Conservation (phyloP, 257 asterid species). For the Dorcoceras hygrometricum region DNA sequence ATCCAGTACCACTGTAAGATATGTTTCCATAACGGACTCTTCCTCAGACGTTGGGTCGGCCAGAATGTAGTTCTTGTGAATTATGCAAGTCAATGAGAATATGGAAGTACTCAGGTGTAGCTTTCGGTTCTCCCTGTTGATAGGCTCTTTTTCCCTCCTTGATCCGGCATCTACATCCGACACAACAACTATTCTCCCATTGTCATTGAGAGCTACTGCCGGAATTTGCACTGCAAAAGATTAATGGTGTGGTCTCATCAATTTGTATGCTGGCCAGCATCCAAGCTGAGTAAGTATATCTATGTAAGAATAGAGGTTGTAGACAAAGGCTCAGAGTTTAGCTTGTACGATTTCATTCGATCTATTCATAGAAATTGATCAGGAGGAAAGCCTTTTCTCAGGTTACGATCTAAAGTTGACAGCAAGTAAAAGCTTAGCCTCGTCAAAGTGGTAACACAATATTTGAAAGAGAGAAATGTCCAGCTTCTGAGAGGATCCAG, state of each 20-base stretch:
- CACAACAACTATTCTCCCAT: constrained; percentile 72
- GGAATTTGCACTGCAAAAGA: constrained; percentile 80
- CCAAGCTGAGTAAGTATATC: not conserved
- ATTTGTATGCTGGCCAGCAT: not conserved
- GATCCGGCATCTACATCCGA: constrained; percentile 51
- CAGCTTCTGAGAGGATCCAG: not conserved
- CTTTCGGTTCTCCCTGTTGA: constrained; percentile 74
- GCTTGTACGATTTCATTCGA: not conserved
- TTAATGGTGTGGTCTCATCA: constrained; percentile 18
- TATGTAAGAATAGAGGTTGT: not conserved
- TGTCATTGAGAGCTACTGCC: constrained; percentile 69
- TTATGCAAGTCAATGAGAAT: constrained; percentile 74
- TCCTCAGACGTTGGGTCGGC: constrained; percentile 98
- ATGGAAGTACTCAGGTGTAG: constrained; percentile 52
- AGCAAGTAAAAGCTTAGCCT: not conserved
- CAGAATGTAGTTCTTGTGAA: constrained; percentile 83
- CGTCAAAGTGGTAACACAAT: not conserved
- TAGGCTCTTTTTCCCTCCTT: constrained; percentile 55
- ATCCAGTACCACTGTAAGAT: constrained; percentile 71
- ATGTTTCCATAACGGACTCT: constrained; percentile 90
- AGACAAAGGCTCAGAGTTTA: not conserved
- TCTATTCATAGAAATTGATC: no score
- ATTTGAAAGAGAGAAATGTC: not conserved
- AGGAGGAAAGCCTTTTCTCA: not conserved
- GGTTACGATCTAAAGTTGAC: not conserved